Percentiles rank a stretch among this genome's conserved stretches.
Evolutionary conservation across 352 stramenopile species (phyloP).

Genomic region (Globisporangium irregulare): DNA sequence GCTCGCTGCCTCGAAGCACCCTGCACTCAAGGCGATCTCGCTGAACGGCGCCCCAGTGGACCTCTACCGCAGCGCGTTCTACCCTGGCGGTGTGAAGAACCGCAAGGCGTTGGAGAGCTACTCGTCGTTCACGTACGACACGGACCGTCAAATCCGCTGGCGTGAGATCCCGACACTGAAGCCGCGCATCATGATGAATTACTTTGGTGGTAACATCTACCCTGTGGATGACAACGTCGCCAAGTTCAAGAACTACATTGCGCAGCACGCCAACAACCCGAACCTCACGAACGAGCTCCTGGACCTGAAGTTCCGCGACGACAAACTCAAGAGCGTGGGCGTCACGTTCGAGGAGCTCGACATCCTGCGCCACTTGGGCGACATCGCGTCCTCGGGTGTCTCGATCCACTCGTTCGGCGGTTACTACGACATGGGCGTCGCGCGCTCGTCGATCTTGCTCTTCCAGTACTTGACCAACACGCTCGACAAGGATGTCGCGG

Average conservation of each 20-base stretch:
- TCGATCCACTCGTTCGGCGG: slow-evolving; percentile 64
- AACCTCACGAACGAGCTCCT: slow-evolving; percentile 49
- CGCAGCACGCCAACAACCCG: slow-evolving; percentile 61
- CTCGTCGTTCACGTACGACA: slow-evolving; percentile 68
- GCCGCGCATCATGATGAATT: slow-evolving; percentile 78
- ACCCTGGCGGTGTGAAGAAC: slow-evolving; percentile 76
- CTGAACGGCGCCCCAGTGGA: slow-evolving; percentile 71
- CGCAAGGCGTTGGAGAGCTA: slow-evolving; percentile 61
- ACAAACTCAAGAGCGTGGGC: slow-evolving; percentile 43
- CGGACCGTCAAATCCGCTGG: slow-evolving; percentile 77
- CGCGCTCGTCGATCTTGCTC: slow-evolving; percentile 70
- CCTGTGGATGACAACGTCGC: slow-evolving; percentile 65
- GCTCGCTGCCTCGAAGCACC: slow-evolving; percentile 52
- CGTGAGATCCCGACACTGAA: slow-evolving; percentile 70
- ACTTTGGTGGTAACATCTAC: slow-evolving; percentile 84
- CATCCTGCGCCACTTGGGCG: slow-evolving; percentile 45
- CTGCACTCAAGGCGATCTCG: slow-evolving; percentile 68
- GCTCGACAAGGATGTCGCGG: slow-evolving; percentile 56
- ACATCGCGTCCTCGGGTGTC: slow-evolving; percentile 68
- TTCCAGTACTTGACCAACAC: slow-evolving; percentile 80
- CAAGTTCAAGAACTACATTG: slow-evolving; percentile 62
- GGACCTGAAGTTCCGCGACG: slow-evolving; percentile 61
- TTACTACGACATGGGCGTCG: slow-evolving; percentile 79
- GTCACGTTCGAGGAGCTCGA: slow-evolving; percentile 50
- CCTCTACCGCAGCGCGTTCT: slow-evolving; percentile 67